phyloP scores from a whole-genome alignment of 2,329 filamentous ascomycete species.

The Fusarium subglutinans region DNA sequence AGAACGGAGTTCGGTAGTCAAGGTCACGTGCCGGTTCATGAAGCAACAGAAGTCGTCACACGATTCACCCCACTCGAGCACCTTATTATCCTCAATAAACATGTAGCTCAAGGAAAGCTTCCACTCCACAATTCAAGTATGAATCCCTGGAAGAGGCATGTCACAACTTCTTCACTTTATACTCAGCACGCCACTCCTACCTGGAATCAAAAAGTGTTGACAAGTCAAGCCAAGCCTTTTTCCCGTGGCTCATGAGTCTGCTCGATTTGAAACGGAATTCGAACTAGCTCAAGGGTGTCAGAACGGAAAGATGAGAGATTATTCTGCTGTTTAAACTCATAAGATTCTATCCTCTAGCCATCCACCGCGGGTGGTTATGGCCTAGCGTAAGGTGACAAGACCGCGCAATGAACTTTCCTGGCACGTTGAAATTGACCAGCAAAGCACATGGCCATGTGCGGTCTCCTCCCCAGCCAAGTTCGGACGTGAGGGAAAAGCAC shows the following conservation, averaged over 20 bases:
- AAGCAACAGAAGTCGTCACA: slow-evolving; percentile 7
- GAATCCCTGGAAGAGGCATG: neutral
- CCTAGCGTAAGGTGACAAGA: slow-evolving; percentile 2
- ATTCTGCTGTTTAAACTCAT: neutral
- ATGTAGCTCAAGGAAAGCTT: neutral
- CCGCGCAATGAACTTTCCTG: neutral
- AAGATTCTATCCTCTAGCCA: neutral
- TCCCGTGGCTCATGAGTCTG: neutral
- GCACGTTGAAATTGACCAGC: neutral
- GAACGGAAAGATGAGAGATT: neutral
- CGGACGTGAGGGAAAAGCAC: neutral
- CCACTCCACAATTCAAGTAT: neutral
- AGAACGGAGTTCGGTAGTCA: neutral
- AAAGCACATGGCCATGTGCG: neutral
- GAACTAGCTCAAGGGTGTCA: neutral
- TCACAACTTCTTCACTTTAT: neutral
- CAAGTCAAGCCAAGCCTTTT: neutral
- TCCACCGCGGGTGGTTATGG: neutral
- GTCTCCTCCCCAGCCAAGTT: neutral
- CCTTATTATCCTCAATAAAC: neutral
- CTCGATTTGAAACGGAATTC: neutral
- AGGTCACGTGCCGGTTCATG: slow-evolving; percentile 16
- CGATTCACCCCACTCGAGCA: neutral
- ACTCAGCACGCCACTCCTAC: neutral
- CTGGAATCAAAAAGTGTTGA: neutral